Evolutionary conservation across 2,329 filamentous ascomycete species (phyloP).

Genomic region (Arthrobotrys iridis): DNA sequence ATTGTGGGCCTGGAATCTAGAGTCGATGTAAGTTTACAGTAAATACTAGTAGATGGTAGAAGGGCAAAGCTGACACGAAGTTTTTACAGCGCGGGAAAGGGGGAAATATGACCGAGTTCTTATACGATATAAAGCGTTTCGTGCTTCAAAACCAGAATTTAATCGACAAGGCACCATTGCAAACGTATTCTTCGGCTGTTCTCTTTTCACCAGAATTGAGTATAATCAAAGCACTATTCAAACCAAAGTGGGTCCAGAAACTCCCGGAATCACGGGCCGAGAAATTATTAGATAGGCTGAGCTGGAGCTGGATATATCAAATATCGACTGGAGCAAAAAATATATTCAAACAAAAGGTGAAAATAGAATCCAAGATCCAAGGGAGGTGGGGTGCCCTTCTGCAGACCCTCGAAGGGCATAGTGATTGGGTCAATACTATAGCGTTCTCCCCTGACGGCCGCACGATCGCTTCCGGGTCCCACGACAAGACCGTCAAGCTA

Average conservation of each 20-base stretch:
- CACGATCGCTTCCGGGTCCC: slow-evolving; percentile 57
- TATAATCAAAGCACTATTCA: neutral
- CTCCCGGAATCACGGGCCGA: neutral
- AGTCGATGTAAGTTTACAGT: neutral
- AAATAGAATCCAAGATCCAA: neutral
- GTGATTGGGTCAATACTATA: slow-evolving; percentile 53
- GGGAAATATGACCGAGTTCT: neutral
- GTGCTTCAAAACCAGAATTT: neutral
- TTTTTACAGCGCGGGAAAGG: neutral
- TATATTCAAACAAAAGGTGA: neutral
- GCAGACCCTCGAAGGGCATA: slow-evolving; percentile 62
- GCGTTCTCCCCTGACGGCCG: slow-evolving; percentile 58
- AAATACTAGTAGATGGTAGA: neutral
- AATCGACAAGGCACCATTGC: slow-evolving; percentile 1
- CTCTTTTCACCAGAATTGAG: slow-evolving; percentile 1
- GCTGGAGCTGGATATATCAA: neutral
- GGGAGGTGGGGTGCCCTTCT: neutral
- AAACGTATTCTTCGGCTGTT: slow-evolving; percentile 6
- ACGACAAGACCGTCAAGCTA: slow-evolving; percentile 57
- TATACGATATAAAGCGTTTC: slow-evolving; percentile 2
- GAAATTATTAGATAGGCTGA: neutral
- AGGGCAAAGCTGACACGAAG: neutral
- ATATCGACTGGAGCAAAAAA: neutral
- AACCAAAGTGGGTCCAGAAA: neutral
- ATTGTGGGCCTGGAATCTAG: slow-evolving; percentile 14